A percentile compares a stretch with the other conserved stretches of the same genome.
Evolutionary conservation across 2,329 filamentous ascomycete species (phyloP).

Genomic region (Diaporthe australafricana): DNA sequence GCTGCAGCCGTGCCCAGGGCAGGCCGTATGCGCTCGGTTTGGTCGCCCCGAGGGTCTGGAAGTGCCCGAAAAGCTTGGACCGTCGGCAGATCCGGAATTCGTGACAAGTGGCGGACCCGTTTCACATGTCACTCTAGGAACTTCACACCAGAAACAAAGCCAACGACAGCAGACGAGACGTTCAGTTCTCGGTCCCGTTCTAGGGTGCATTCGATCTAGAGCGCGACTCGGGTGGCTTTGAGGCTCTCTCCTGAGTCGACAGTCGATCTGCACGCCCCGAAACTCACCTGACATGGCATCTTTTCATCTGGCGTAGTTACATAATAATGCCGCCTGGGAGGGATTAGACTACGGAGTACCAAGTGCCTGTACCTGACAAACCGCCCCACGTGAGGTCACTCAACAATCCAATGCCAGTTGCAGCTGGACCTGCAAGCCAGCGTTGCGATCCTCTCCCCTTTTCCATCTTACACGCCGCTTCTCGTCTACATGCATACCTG

Average conservation of each 20-base stretch:
- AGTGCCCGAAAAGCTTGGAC: conserved; percentile 28
- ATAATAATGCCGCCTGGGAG: conserved; percentile 3
- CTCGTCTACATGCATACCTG: conserved; percentile 30
- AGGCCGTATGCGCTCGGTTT: too few species aligned
- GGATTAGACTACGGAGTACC: neutral
- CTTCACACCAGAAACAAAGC: conserved; percentile 5
- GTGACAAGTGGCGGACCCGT: conserved; percentile 25
- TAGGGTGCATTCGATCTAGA: neutral
- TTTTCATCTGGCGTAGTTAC: neutral
- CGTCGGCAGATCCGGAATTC: conserved; percentile 30
- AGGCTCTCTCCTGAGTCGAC: neutral
- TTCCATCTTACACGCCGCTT: conserved; percentile 33
- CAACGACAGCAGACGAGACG: neutral
- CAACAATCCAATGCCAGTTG: conserved; percentile 30
- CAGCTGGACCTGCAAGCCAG: conserved; percentile 23
- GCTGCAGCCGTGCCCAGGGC: too few species aligned
- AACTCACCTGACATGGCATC: conserved; percentile 25
- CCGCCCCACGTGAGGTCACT: conserved; percentile 37
- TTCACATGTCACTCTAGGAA: conserved; percentile 35
- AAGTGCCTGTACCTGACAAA: conserved; percentile 16
- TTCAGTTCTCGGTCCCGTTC: neutral
- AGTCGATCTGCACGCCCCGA: conserved; percentile 3
- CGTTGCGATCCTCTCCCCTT: conserved; percentile 26
- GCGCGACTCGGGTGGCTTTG: neutral
- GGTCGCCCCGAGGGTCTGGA: conserved; percentile 27